A percentile compares a stretch with the other conserved stretches of the same genome.
These are phyloP conservation scores for Leishmania tarentolae DNA, from an alignment of 208 protist species.

Conservation along the genomic window DNA sequence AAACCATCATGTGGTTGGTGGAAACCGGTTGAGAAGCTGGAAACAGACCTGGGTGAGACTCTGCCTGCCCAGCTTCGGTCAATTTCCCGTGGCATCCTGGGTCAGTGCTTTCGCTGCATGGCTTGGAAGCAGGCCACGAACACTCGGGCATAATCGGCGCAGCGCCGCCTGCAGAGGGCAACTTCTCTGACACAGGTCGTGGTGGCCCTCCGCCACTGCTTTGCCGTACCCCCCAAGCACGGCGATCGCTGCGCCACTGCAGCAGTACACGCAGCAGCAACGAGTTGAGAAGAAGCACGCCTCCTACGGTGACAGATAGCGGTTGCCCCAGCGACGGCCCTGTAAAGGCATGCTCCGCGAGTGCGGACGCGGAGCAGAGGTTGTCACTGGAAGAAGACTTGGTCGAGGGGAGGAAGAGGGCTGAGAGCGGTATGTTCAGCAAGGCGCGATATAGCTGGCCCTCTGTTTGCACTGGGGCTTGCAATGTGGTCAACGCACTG, in stretches of 20 bases:
- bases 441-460: slow-evolving; percentile 42
- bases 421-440: slow-evolving; percentile 38
- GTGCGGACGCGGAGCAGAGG: neutral
- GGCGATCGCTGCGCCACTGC: slow-evolving; percentile 22
- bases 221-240: neutral
- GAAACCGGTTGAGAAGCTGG: neutral
- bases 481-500: neutral
- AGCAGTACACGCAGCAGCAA: slow-evolving; percentile 29
- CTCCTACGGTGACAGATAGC: slow-evolving; percentile 2
- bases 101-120: neutral
- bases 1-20: neutral
- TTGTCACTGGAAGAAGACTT: neutral
- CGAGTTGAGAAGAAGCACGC: slow-evolving; percentile 23
- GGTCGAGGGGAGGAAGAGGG: slow-evolving; percentile 9
- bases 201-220: neutral
- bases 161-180: neutral
- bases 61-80: neutral
- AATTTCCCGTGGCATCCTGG: neutral
- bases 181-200: neutral
- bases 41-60: neutral
- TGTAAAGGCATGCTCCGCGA: neutral
- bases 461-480: slow-evolving; percentile 6
- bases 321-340: neutral
- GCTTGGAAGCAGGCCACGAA: too few species aligned
- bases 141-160: neutral